Percentiles rank a stretch among this genome's conserved stretches.
phyloP scores from a whole-genome alignment of 208 protist species.

The Trypanosoma theileri region DNA sequence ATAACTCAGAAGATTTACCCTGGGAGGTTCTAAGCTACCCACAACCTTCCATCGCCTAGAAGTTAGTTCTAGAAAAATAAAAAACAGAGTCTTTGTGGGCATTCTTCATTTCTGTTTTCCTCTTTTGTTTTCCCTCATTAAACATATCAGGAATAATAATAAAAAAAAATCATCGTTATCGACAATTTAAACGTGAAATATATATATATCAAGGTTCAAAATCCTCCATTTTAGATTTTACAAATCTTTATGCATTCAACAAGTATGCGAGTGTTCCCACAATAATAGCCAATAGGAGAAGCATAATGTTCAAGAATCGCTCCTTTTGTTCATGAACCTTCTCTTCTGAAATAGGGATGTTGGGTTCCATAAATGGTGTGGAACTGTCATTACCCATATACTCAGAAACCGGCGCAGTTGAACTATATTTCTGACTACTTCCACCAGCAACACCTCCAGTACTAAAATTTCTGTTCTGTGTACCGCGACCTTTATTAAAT shows the following conservation, averaged over 20 bases:
- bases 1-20: background rate
- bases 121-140: too few species aligned
- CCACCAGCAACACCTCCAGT: background rate
- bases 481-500: constrained; percentile 1
- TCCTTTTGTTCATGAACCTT: constrained; percentile 17
- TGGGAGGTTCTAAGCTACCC: background rate
- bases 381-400: background rate
- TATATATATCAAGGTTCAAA: too few species aligned
- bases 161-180: background rate
- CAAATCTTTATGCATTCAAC: constrained; percentile 11
- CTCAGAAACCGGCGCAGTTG: background rate
- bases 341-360: constrained; percentile 5
- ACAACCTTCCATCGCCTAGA: too few species aligned
- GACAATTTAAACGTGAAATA: constrained; percentile 18
- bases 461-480: background rate
- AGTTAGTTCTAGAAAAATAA: too few species aligned
- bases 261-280: constrained; percentile 23
- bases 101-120: too few species aligned
- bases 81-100: too few species aligned
- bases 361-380: background rate
- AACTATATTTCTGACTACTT: too few species aligned
- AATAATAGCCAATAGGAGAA: constrained; percentile 35
- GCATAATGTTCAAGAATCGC: constrained; percentile 33
- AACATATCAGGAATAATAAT: background rate
- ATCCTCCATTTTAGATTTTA: background rate